Base-by-base conservation (phyloP, 2,329 filamentous ascomycete genomes). In the Ophiostoma quercus region DNA sequence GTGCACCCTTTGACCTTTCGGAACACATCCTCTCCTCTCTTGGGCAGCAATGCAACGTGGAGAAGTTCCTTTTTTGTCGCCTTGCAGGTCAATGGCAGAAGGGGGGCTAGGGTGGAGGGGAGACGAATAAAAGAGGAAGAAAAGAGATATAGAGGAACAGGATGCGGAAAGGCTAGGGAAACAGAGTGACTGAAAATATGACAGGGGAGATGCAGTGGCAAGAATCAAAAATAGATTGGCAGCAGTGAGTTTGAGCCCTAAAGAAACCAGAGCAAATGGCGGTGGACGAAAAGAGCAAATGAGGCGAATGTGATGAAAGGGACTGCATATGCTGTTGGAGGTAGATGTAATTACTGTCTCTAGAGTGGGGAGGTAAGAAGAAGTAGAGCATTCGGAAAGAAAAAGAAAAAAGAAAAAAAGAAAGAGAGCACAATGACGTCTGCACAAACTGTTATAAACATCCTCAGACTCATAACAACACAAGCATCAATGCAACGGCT, bases 21-120 rank as follows among this genome's bases (percentile, higher is more conserved):
- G 43, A 47, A 19, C 16, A 43, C 54, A 60, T 25, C n/a, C 22
- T 60, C 22, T 19, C 22, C 54, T 25, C 54, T 63, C 25, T 37
- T 29, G 60, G 60, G 60, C 60, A 63, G 60, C 60, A 63, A 63
- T 63, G 60, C 29, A 63, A 63, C 60, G 29, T 63, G 29, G 25
- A 37, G 25, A 37, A 37, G 29, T 63, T 63, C 60, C 60, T 32
- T 3, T 32, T 63, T 19, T 19, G 60, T 37, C 60, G 60, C 29
- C 60, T 32, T 63, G 60, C 60, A 63, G 54, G 22, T 25, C 22
- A 11, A 60, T 22, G 51, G 3, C 25, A 29, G 51, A 57, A 7
- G 19, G 51, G 14, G 68, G 62, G 39, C 43, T 47, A 41, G 39
- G 39, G 39, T 12, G 39, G 39, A 12, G 39, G 47, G n/a, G 34